Evolutionary conservation across 2,329 filamentous ascomycete species (phyloP).

Genomic region (Aspergillus fumigatiaffinis): DNA sequence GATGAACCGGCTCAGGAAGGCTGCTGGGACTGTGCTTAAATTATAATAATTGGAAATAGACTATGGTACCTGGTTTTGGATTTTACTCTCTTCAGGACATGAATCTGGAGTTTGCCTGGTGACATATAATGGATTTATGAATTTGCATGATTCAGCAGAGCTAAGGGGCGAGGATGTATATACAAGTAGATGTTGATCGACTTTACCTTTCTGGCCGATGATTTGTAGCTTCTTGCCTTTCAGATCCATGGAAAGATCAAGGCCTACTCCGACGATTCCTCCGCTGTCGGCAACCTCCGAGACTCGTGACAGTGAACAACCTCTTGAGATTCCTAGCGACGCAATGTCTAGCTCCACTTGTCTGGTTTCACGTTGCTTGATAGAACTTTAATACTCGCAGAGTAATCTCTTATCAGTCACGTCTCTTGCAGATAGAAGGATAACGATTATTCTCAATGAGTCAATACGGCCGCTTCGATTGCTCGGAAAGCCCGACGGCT

Average conservation of each 20-base stretch:
- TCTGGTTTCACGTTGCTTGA: background rate
- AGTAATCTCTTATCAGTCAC: background rate
- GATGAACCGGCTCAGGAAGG: constrained; percentile 79
- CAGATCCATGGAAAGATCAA: background rate
- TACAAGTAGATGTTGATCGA: background rate
- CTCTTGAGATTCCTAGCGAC: background rate
- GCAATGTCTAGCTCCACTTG: background rate
- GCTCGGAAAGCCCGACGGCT: background rate
- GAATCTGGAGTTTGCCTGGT: background rate
- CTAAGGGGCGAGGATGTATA: background rate
- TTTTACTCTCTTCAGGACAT: constrained; percentile 1
- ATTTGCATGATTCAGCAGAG: constrained; percentile 1
- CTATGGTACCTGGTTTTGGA: constrained; percentile 5
- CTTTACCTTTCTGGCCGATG: background rate
- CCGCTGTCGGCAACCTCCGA: background rate
- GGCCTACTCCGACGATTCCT: background rate
- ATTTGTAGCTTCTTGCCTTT: background rate
- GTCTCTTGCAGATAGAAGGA: background rate
- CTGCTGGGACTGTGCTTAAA: constrained; percentile 57
- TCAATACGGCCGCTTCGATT: background rate
- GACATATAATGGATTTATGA: constrained; percentile 3
- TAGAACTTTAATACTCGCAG: background rate
- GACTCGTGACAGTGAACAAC: background rate
- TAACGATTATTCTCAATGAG: background rate
- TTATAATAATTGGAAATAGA: constrained; percentile 31